Conservation (phyloP, 116 monocot genomes). For the Trichopus zeylanicus region DNA sequence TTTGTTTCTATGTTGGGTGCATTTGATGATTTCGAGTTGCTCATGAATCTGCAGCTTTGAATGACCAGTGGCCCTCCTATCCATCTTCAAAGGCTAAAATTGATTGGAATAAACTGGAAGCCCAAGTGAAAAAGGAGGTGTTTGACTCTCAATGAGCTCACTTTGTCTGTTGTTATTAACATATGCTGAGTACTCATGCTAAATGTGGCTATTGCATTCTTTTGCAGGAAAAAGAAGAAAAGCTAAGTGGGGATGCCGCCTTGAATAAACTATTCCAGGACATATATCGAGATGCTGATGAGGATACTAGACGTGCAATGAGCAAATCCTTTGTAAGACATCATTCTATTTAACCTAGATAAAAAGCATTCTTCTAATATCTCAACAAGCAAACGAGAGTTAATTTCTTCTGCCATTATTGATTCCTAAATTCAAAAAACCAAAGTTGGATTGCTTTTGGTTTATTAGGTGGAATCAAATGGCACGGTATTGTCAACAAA, state of each 20-base stretch:
- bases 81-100: conserved; percentile 87
- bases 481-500: conserved; percentile 70
- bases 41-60: conserved; percentile 13
- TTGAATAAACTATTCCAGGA: conserved; percentile 88
- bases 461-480: conserved; percentile 42
- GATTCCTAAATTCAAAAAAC: neutral
- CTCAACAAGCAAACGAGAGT: no score
- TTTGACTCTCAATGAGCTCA: no score
- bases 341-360: no score
- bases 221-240: conserved; percentile 98
- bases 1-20: no score
- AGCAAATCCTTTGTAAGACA: conserved; percentile 91
- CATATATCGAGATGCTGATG: conserved; percentile 84
- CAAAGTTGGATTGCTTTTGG: neutral
- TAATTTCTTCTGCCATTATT: neutral
- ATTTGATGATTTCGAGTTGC: neutral
- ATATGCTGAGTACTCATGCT: no score
- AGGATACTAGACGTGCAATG: conserved; percentile 88
- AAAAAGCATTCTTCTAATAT: no score
- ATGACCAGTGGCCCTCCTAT: conserved; percentile 40
- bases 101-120: conserved; percentile 93
- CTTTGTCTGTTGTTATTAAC: no score
- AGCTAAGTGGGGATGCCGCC: conserved; percentile 89
- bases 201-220: neutral
- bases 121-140: conserved; percentile 93